Evolutionary conservation across 352 stramenopile genomes (phyloP).

Genomic region (Phytophthora sansomeana): DNA sequence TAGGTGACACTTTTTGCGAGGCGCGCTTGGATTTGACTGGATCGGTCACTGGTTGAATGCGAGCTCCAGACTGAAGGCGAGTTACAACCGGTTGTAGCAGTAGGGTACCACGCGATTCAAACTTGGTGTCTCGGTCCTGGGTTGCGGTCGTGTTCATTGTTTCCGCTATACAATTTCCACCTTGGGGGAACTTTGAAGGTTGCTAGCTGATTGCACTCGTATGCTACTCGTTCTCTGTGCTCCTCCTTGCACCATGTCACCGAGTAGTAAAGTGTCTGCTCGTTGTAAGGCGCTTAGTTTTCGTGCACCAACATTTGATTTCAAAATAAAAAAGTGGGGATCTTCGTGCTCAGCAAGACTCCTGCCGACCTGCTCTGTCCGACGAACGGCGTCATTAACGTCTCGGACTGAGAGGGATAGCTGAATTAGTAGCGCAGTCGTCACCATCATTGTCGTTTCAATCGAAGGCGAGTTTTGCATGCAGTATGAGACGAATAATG

Average conservation of each 20-base stretch:
- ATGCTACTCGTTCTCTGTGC: no score
- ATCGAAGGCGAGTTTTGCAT: slow-evolving; percentile 37
- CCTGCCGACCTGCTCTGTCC: slow-evolving; percentile 11
- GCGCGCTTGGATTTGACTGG: neutral
- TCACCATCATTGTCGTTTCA: slow-evolving; percentile 25
- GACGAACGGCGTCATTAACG: slow-evolving; percentile 14
- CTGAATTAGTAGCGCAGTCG: slow-evolving; percentile 16
- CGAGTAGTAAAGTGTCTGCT: no score
- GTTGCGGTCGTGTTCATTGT: no score
- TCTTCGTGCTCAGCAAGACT: slow-evolving; percentile 13
- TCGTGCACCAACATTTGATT: slow-evolving; percentile 14
- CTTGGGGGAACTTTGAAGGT: no score
- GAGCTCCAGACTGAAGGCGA: neutral
- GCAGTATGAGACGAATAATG: slow-evolving; percentile 37
- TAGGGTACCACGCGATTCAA: no score
- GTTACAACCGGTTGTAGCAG: no score
- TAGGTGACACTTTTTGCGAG: neutral
- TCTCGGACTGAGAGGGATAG: slow-evolving; percentile 24
- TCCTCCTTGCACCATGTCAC: no score
- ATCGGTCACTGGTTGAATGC: slow-evolving; percentile 15
- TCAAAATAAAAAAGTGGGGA: neutral
- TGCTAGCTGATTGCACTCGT: no score
- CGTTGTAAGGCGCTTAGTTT: no score
- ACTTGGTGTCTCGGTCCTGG: no score
- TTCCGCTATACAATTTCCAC: no score